These are phyloP conservation scores for Candida boidinii DNA, from an alignment of 805 yeast genomes.

Conservation along the genomic window DNA sequence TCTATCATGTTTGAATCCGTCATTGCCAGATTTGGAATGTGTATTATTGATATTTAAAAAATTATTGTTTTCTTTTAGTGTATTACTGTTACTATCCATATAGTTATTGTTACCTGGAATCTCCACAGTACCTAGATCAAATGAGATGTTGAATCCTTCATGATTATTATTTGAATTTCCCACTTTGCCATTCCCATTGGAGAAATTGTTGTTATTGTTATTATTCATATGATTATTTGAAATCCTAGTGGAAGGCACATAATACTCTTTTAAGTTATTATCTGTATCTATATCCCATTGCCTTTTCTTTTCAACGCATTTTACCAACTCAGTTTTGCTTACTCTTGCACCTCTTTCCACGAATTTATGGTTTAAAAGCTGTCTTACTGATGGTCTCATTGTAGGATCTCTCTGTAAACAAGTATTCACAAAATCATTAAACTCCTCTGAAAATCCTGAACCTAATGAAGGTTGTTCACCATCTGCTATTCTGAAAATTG, in stretches of 20 bases:
- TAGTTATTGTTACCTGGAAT: not conserved
- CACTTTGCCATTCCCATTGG: not conserved
- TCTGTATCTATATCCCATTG: constrained; percentile 32
- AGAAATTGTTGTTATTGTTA: not conserved
- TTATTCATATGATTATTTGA: not conserved
- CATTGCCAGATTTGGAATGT: too few species aligned
- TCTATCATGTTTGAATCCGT: too few species aligned
- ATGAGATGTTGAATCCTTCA: too few species aligned
- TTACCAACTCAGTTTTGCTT: constrained; percentile 23
- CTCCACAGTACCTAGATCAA: constrained; percentile 10
- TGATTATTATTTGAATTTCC: not conserved
- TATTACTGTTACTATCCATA: not conserved
- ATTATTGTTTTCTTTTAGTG: constrained; percentile 1
- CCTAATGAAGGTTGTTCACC: constrained; percentile 35
- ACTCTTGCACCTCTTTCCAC: constrained; percentile 30
- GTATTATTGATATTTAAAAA: too few species aligned
- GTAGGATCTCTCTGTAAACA: constrained; percentile 70
- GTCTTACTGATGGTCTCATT: constrained; percentile 55
- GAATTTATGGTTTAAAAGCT: constrained; percentile 58
- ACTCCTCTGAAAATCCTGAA: constrained; percentile 27
- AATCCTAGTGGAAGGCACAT: constrained; percentile 24
- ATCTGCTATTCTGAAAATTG: constrained; percentile 40
- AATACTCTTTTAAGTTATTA: constrained; percentile 17
- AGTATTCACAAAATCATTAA: constrained; percentile 56
- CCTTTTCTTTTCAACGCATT: constrained; percentile 34